Evolutionary conservation across 2,329 filamentous ascomycete species (phyloP).

Genomic region (Apiospora phragmitis): DNA sequence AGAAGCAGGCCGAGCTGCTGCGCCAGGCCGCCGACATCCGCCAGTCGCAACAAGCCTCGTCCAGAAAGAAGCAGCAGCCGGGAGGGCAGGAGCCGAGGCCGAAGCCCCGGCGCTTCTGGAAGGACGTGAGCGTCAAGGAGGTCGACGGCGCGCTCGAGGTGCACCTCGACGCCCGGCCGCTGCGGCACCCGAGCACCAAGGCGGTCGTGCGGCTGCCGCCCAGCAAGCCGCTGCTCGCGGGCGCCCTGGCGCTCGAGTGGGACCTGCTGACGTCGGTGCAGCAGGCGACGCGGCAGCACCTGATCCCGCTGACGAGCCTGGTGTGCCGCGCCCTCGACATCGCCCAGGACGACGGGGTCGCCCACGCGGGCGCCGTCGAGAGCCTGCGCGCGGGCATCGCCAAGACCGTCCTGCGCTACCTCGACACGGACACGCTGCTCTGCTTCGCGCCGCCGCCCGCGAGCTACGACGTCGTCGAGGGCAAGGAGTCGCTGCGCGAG

Average conservation of each 20-base stretch:
- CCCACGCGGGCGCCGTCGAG: constrained; percentile 26
- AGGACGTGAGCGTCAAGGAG: constrained; percentile 72
- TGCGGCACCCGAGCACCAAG: constrained; percentile 76
- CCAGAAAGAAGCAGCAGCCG: constrained; percentile 32
- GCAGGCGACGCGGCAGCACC: constrained; percentile 81
- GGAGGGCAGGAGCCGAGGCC: constrained; percentile 25
- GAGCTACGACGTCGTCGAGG: constrained; percentile 47
- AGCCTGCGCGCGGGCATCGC: constrained; percentile 65
- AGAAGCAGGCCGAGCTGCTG: constrained; percentile 56
- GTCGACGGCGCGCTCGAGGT: constrained; percentile 63
- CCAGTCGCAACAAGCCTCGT: background rate
- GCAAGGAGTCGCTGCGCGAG: constrained; percentile 64
- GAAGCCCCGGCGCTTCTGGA: constrained; percentile 81
- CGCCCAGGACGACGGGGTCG: constrained; percentile 35
- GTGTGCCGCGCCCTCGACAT: constrained; percentile 84
- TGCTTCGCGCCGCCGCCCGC: constrained; percentile 73
- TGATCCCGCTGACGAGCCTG: constrained; percentile 87
- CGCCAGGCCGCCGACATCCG: constrained; percentile 52
- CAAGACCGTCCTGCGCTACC: constrained; percentile 74
- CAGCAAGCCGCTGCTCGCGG: constrained; percentile 78
- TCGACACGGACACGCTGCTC: constrained; percentile 88
- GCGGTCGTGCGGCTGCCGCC: constrained; percentile 69
- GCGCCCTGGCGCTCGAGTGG: constrained; percentile 91
- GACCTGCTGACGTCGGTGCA: constrained; percentile 78
- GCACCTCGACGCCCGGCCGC: constrained; percentile 74